Base-by-base conservation (phyloP, 139 green algal genomes). In the Pleodorina starrii region DNA sequence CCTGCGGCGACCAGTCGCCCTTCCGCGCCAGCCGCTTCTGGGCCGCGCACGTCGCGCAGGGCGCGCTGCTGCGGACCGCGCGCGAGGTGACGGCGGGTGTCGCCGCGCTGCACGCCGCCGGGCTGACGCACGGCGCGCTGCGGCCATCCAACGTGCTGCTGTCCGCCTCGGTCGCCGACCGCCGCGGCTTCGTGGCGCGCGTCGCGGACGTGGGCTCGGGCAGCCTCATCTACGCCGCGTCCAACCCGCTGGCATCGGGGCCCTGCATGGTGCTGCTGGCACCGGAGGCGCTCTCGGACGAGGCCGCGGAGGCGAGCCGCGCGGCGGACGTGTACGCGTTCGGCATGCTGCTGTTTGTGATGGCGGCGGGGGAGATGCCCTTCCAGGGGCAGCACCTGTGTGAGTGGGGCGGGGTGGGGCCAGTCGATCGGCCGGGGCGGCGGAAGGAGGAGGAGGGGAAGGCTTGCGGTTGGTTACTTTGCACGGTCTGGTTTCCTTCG, bases 91-190 rank as follows among this genome's bases (percentile, higher is more conserved):
- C 85, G 12, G 10, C 44, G 23, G 90, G 42, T 12, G 35, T 93
- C 48, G 6, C 44, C n/a, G 71, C 94, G 83, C 89, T 96, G 27
- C 95, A 97, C 68, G 59, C 71, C 0, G 35, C 76, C 21, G 91
- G 89, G 92, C 94, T 86, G 1, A 4, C 57, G 38, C 79, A 86
- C 57, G 79, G 79, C 25, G 38, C 57, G 32, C 59, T 86, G n/a
- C 50, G 32, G 11, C 51, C 77, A 0, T 29, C 51, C 77, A 85
- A 85, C 54, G 78, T 85, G 78, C 78, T 85, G 78, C 54, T 85
- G 7, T 3, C 11, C 9, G 5, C 16, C 7, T 73, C 78, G 7
- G 23, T 10, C 0, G 54, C 38, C 38, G 54, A 85, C 78, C 54
- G 38, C 16, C 78, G 78, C 25, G 54, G 78, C 38, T 85, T 57